These are phyloP conservation scores for Breynia disticha DNA, from an alignment of 441 rosid species.

Conservation along the genomic window DNA sequence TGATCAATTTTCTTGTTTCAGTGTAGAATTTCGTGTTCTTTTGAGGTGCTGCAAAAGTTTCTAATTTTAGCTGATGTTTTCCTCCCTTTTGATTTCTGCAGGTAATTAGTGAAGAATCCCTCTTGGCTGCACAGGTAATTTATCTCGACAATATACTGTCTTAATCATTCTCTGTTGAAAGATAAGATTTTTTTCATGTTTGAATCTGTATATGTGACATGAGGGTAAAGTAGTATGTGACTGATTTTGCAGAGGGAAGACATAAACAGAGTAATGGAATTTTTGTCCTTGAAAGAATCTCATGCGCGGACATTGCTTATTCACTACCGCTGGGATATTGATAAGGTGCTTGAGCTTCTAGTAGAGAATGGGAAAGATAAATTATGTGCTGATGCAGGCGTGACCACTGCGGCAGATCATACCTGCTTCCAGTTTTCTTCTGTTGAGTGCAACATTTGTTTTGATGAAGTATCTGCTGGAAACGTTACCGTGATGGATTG, in stretches of 20 bases:
- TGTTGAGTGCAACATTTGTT: constrained; percentile 38
- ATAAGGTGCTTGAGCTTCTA: constrained; percentile 40
- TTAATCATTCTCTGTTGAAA: not conserved
- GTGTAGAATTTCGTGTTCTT: not conserved
- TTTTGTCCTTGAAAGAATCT: constrained; percentile 42
- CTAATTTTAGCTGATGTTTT: not conserved
- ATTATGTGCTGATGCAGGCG: constrained; percentile 38
- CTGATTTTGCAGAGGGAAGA: constrained; percentile 37
- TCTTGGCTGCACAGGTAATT: constrained; percentile 57
- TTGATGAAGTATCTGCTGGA: constrained; percentile 27
- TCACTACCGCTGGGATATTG: constrained; percentile 55
- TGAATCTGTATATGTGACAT: too few species aligned
- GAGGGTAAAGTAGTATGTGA: not conserved
- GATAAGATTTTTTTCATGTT: not conserved
- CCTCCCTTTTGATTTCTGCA: constrained; percentile 20
- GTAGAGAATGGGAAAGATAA: constrained; percentile 46
- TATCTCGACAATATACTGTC: not conserved
- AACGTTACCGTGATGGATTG: constrained; percentile 45
- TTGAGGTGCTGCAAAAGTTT: not conserved
- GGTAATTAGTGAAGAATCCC: constrained; percentile 63
- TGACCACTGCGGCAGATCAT: constrained; percentile 22
- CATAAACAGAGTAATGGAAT: constrained; percentile 47
- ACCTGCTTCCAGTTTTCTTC: constrained; percentile 6
- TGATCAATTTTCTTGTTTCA: not conserved
- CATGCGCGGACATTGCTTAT: constrained; percentile 47